Evolutionary conservation across 441 rosid species (phyloP).

Genomic region (Melastoma candidum): DNA sequence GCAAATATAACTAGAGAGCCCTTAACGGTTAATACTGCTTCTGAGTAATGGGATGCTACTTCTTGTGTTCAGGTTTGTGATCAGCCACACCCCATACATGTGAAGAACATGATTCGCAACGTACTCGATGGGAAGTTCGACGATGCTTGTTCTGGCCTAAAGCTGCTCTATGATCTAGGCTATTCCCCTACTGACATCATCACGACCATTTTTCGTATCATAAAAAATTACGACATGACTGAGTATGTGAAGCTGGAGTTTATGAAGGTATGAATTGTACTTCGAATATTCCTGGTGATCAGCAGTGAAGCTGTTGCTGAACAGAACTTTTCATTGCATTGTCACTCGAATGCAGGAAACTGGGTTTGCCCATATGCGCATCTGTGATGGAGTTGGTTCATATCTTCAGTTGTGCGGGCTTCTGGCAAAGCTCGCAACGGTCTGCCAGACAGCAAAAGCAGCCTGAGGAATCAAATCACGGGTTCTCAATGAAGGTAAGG

Average conservation of each 20-base stretch:
- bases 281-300: background rate
- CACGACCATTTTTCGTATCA: conserved; percentile 82
- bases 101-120: conserved; percentile 74
- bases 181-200: conserved; percentile 96
- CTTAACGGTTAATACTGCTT: background rate
- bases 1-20: conserved; percentile 1
- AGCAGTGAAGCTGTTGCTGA: background rate
- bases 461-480: conserved; percentile 18
- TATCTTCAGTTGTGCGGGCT: conserved; percentile 91
- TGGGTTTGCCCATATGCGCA: conserved; percentile 95
- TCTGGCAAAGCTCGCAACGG: conserved; percentile 70
- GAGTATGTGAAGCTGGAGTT: conserved; percentile 88
- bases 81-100: conserved; percentile 94
- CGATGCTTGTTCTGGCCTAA: conserved; percentile 72
- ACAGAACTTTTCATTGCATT: background rate
- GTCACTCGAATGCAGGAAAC: conserved; percentile 52
- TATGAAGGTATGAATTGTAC: conserved; percentile 54
- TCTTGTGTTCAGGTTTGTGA: conserved; percentile 62
- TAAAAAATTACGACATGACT: conserved; percentile 85
- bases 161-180: conserved; percentile 84
- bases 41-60: conserved; percentile 10
- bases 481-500: no score
- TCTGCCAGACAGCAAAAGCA: conserved; percentile 71
- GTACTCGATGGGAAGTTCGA: conserved; percentile 82
- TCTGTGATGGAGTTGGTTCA: conserved; percentile 92